Conservation (phyloP, 208 protist genomes). For the Leishmania mexicana region DNA sequence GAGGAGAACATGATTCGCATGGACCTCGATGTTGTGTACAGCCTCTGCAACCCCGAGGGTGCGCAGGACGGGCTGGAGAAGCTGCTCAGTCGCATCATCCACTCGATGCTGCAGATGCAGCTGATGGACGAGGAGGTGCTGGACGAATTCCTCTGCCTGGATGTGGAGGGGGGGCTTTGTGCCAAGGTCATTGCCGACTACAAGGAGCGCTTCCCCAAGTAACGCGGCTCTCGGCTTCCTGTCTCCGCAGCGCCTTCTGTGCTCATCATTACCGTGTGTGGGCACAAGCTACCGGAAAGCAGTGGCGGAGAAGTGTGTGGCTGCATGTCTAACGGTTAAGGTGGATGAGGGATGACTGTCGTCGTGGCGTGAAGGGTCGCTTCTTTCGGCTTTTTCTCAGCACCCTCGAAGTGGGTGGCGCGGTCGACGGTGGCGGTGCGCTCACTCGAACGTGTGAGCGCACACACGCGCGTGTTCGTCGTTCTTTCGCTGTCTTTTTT, state of each 20-base stretch:
- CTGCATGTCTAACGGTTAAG: not conserved
- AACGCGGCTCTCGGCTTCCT: not conserved
- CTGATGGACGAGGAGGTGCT: slow-evolving; percentile 64
- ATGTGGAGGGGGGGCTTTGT: slow-evolving; percentile 45
- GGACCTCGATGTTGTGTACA: slow-evolving; percentile 63
- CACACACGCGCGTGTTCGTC: not conserved
- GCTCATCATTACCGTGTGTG: not conserved
- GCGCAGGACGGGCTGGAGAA: slow-evolving; percentile 56
- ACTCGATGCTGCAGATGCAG: slow-evolving; percentile 60
- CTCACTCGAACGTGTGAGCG: not conserved
- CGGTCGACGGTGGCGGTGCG: not conserved
- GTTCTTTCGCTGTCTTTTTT: not conserved
- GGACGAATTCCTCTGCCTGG: slow-evolving; percentile 40
- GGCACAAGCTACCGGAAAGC: not conserved
- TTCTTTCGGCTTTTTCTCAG: not conserved
- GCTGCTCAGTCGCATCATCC: slow-evolving; percentile 63
- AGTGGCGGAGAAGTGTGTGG: not conserved
- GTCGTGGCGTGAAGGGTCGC: not conserved
- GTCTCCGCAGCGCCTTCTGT: not conserved
- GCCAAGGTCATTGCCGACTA: slow-evolving; percentile 39
- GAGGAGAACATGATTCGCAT: slow-evolving; percentile 48
- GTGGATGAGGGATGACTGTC: not conserved
- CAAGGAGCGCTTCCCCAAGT: slow-evolving; percentile 14
- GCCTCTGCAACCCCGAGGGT: slow-evolving; percentile 48
- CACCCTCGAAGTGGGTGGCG: not conserved